phyloP scores from a whole-genome alignment of 768 basidiomycete species.

The Agaricus bisporus region DNA sequence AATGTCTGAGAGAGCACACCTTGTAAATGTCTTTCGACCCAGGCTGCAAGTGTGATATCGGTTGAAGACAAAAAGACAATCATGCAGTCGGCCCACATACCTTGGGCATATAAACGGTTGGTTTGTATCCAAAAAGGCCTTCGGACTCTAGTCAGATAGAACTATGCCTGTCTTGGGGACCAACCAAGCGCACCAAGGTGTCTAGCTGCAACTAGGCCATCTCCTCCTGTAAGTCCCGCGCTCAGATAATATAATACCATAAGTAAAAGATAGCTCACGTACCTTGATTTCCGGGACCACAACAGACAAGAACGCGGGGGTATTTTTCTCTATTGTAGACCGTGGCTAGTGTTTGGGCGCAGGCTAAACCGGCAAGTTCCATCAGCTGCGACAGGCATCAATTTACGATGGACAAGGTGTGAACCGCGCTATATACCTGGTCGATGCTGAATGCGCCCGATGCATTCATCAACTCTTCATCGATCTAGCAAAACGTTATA shows the following conservation, averaged over 20 bases:
- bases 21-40: slow-evolving; percentile 92
- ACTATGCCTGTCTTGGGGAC: background rate
- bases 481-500: slow-evolving; percentile 52
- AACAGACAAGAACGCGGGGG: slow-evolving; percentile 84
- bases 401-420: background rate
- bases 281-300: slow-evolving; percentile 96
- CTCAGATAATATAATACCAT: background rate
- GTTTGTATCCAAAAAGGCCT: slow-evolving; percentile 92
- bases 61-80: background rate
- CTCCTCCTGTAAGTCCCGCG: slow-evolving; percentile 52
- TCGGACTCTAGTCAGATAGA: background rate
- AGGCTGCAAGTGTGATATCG: slow-evolving; percentile 40
- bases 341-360: slow-evolving; percentile 82
- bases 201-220: slow-evolving; percentile 93
- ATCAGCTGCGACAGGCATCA: slow-evolving; percentile 53
- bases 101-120: slow-evolving; percentile 93
- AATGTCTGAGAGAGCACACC: slow-evolving; percentile 27
- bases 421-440: slow-evolving; percentile 44
- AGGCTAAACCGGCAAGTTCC: slow-evolving; percentile 94
- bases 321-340: slow-evolving; percentile 66
- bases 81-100: slow-evolving; percentile 26
- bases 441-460: slow-evolving; percentile 93
- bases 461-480: slow-evolving; percentile 86
- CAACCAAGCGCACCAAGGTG: slow-evolving; percentile 63
- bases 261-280: background rate